phyloP scores from a whole-genome alignment of 805 yeast genomes.

The Trichomonascus vanleenenianus region DNA sequence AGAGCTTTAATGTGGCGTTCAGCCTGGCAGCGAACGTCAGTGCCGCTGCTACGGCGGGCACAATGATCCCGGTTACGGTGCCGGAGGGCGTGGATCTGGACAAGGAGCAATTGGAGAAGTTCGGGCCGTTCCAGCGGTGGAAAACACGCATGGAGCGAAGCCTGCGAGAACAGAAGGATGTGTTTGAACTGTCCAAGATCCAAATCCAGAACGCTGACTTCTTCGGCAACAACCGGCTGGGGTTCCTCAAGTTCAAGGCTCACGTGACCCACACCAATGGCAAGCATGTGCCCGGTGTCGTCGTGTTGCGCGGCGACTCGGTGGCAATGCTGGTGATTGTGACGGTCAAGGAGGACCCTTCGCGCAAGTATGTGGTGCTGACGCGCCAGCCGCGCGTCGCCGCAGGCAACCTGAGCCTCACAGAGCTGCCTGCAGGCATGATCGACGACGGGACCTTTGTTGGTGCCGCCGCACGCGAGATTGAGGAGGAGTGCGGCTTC shows the following conservation, averaged over 20 bases:
- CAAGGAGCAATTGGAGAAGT: constrained; percentile 4
- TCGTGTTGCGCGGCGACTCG: constrained; percentile 21
- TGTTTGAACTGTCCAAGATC: constrained; percentile 12
- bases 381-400: constrained; percentile 23
- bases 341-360: constrained; percentile 13
- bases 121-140: constrained; percentile 13
- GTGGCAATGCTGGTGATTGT: constrained; percentile 22
- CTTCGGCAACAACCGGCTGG: constrained; percentile 16
- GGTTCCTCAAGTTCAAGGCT: constrained; percentile 22
- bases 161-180: neutral
- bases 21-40: too few relatives aligned
- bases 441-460: constrained; percentile 19
- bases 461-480: constrained; percentile 23
- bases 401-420: constrained; percentile 15
- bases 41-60: too few relatives aligned
- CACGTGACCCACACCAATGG: constrained; percentile 17
- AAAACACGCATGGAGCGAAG: neutral
- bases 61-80: neutral
- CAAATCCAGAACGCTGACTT: constrained; percentile 20
- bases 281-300: constrained; percentile 21
- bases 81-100: neutral
- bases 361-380: constrained; percentile 13
- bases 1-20: neutral
- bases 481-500: constrained; percentile 24
- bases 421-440: constrained; percentile 26